Conservation (phyloP, 192 early-diverging fungal genomes). For the Borealophlyctis nickersoniae region DNA sequence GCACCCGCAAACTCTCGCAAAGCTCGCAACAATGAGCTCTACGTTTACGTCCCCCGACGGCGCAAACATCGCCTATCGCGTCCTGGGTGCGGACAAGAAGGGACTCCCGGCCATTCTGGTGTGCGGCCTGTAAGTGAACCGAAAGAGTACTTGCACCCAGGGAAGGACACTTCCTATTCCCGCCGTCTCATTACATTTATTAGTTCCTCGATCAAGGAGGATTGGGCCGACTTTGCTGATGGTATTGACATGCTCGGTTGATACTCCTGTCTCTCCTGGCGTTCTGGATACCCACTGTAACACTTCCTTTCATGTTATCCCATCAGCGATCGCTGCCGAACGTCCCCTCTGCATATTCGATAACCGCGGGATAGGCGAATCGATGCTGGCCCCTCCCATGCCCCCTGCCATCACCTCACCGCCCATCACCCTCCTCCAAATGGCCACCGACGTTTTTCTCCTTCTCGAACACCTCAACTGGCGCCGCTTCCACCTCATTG, state of each 20-base stretch:
- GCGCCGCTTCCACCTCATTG: constrained; percentile 36
- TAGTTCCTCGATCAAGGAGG: constrained; percentile 15
- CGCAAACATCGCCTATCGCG: constrained; percentile 7
- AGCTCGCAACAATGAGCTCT: too few relatives aligned
- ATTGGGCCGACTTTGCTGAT: constrained; percentile 9
- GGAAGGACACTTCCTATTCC: too few relatives aligned
- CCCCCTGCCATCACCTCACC: constrained; percentile 1
- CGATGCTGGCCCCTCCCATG: not conserved
- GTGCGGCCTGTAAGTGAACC: constrained; percentile 18
- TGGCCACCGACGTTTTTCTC: constrained; percentile 37
- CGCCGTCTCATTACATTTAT: not conserved
- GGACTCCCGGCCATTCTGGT: constrained; percentile 9
- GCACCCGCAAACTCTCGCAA: too few relatives aligned
- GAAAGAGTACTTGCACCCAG: too few relatives aligned
- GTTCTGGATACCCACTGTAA: too few relatives aligned
- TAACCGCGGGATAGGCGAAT: constrained; percentile 39
- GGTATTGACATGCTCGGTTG: too few relatives aligned
- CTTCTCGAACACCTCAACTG: constrained; percentile 28
- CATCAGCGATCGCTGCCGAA: not conserved
- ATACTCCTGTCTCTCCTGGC: too few relatives aligned
- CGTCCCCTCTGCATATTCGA: constrained; percentile 37
- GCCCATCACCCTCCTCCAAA: constrained; percentile 27
- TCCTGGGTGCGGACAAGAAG: constrained; percentile 7
- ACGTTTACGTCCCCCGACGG: constrained; percentile 16
- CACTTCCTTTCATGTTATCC: too few relatives aligned